These are phyloP conservation scores for Lathyrus oleraceus DNA, from an alignment of 306 rosid genomes.

Conservation along the genomic window DNA sequence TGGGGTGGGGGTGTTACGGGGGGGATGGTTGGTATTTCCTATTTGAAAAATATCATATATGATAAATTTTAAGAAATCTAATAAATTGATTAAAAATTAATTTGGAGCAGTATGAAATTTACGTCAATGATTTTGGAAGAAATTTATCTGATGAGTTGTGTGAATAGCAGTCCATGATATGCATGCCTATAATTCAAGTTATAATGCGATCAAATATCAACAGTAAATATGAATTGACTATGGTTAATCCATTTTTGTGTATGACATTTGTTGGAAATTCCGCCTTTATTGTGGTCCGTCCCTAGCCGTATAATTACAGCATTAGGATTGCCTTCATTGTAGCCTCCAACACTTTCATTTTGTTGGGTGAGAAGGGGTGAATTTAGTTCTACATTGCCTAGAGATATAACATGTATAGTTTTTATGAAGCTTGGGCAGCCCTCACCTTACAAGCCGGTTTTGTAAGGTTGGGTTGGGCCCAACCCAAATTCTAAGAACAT, in stretches of 20 bases:
- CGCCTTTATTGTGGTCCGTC: no score
- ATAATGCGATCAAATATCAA: background rate
- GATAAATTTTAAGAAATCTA: background rate
- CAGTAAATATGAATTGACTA: background rate
- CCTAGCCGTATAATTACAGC: no score
- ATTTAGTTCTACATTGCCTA: no score
- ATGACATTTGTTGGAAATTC: background rate
- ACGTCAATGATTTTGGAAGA: background rate
- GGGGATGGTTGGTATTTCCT: background rate
- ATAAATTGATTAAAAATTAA: background rate
- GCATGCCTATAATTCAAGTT: background rate
- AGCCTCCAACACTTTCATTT: no score
- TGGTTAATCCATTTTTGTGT: constrained; percentile 4
- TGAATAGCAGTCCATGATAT: background rate
- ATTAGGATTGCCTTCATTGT: no score
- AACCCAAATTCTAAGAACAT: background rate
- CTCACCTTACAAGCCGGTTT: no score
- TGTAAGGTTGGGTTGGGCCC: no score
- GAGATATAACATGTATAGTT: no score
- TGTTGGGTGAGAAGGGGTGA: no score
- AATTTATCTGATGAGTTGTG: background rate
- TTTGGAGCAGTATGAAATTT: constrained; percentile 18
- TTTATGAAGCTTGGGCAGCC: no score
- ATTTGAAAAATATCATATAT: constrained; percentile 9
- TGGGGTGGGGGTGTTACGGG: background rate